Conservation (phyloP, 805 yeast genomes). For the Saturnispora hagleri region DNA sequence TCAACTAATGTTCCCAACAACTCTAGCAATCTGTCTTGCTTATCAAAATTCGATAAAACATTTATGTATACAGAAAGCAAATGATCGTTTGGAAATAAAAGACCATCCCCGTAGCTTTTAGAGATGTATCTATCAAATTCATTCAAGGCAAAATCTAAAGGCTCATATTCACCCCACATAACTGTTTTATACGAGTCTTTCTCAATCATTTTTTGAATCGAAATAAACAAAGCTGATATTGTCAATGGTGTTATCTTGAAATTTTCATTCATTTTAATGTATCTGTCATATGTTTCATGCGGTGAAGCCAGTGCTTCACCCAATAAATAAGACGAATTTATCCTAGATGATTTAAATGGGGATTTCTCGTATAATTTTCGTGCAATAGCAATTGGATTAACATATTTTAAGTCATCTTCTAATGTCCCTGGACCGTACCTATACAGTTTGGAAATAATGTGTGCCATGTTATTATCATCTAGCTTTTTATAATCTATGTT, state of each 20-base stretch:
- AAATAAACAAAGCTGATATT: constrained; percentile 38
- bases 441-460: constrained; percentile 21
- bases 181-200: constrained; percentile 8
- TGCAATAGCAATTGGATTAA: constrained; percentile 19
- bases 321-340: constrained; percentile 20
- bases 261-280: constrained; percentile 13
- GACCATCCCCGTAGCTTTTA: constrained; percentile 24
- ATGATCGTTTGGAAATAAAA: constrained; percentile 35
- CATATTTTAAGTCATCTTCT: constrained; percentile 6
- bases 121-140: constrained; percentile 42
- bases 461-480: constrained; percentile 22
- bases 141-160: constrained; percentile 50
- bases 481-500: constrained; percentile 10
- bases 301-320: constrained; percentile 31
- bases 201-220: constrained; percentile 30
- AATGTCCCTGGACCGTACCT: constrained; percentile 15
- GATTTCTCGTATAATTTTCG: constrained; percentile 15
- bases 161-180: constrained; percentile 42
- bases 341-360: constrained; percentile 15
- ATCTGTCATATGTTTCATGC: constrained; percentile 22
- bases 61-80: constrained; percentile 47
- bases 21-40: constrained; percentile 39
- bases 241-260: constrained; percentile 20
- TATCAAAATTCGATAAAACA: constrained; percentile 38
- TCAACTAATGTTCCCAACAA: constrained; percentile 48